These are phyloP conservation scores for Leccinum subgranulosum DNA, from an alignment of 768 basidiomycete genomes.

Conservation along the genomic window DNA sequence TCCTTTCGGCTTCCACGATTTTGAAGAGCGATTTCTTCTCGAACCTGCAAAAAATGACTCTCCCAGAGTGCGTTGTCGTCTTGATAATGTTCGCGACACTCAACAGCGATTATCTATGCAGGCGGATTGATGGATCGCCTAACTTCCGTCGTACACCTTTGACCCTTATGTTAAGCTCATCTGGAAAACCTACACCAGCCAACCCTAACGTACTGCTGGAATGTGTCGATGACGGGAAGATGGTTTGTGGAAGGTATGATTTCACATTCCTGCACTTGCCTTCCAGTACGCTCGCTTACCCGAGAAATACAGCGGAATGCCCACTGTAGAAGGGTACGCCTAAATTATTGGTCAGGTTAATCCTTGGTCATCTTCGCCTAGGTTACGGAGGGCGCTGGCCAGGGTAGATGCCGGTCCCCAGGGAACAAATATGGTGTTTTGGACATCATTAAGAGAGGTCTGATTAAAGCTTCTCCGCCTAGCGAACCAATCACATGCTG, in stretches of 20 bases:
- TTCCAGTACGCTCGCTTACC: slow-evolving; percentile 22
- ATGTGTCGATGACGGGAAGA: slow-evolving; percentile 43
- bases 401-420: slow-evolving; percentile 78
- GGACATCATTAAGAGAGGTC: slow-evolving; percentile 95
- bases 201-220: slow-evolving; percentile 36
- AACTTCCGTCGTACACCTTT: slow-evolving; percentile 88
- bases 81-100: slow-evolving; percentile 1
- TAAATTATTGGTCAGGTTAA: not conserved
- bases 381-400: slow-evolving; percentile 72
- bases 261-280: not conserved
- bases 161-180: slow-evolving; percentile 37
- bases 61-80: slow-evolving; percentile 70
- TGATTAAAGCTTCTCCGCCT: slow-evolving; percentile 7
- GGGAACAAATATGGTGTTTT: slow-evolving; percentile 75
- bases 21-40: slow-evolving; percentile 95
- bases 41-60: slow-evolving; percentile 92
- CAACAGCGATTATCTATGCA: slow-evolving; percentile 18
- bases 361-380: slow-evolving; percentile 26
- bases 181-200: slow-evolving; percentile 27
- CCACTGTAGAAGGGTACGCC: slow-evolving; percentile 71
- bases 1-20: slow-evolving; percentile 89
- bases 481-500: not conserved
- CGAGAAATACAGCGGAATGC: slow-evolving; percentile 74
- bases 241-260: slow-evolving; percentile 74
- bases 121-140: slow-evolving; percentile 89